These are phyloP conservation scores for Exophiala sideris DNA, from an alignment of 2,329 filamentous ascomycete genomes.

Conservation along the genomic window DNA sequence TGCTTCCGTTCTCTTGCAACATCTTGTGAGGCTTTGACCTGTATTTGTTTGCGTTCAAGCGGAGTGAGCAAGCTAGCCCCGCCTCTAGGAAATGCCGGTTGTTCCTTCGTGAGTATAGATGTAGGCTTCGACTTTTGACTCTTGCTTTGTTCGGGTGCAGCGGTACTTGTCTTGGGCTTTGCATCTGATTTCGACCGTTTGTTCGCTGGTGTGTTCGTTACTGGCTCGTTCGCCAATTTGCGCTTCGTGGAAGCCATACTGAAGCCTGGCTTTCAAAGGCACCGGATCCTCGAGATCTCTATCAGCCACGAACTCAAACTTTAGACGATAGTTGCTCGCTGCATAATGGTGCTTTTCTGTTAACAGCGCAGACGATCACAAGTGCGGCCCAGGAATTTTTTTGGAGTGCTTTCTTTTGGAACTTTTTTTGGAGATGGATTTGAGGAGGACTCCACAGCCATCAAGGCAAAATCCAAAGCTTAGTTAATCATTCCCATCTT, in stretches of 20 bases:
- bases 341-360: not conserved
- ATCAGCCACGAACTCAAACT: too few relatives aligned
- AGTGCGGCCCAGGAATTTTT: too few relatives aligned
- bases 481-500: not conserved
- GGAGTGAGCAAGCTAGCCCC: slow-evolving; percentile 88
- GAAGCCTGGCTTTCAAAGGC: not conserved
- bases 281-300: not conserved
- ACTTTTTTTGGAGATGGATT: slow-evolving; percentile 10
- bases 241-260: slow-evolving; percentile 25
- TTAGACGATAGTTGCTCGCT: not conserved
- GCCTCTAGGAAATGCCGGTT: slow-evolving; percentile 86
- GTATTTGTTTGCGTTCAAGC: slow-evolving; percentile 93
- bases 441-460: not conserved
- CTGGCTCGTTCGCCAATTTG: slow-evolving; percentile 15
- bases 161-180: slow-evolving; percentile 1
- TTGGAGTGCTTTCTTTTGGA: not conserved
- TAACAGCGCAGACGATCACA: too few relatives aligned
- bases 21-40: slow-evolving; percentile 87
- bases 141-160: slow-evolving; percentile 6
- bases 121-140: slow-evolving; percentile 17
- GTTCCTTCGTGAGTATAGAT: slow-evolving; percentile 57
- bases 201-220: slow-evolving; percentile 5
- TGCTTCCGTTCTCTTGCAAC: slow-evolving; percentile 77
- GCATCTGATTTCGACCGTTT: slow-evolving; percentile 14
- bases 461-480: not conserved